A percentile compares a stretch with the other conserved stretches of the same genome.
phyloP scores from a whole-genome alignment of 805 yeast genomes.

The Maudiozyma turicensis region DNA sequence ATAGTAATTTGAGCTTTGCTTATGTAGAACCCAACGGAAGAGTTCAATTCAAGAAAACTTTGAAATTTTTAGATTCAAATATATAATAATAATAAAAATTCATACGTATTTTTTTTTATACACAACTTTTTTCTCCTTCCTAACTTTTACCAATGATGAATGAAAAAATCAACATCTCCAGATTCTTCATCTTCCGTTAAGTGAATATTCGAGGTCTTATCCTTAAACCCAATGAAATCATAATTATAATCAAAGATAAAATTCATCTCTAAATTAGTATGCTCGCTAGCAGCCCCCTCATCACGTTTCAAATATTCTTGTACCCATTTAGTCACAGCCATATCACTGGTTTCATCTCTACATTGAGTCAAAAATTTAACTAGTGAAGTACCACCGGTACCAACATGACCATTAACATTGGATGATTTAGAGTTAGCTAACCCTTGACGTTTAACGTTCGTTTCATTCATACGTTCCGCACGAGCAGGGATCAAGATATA shows the following conservation, averaged over 20 bases:
- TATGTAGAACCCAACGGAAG: constrained; percentile 1
- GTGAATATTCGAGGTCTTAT: background rate
- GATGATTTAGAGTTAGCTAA: background rate
- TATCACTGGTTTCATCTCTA: constrained; percentile 65
- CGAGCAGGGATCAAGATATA: constrained; percentile 74
- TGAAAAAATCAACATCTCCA: constrained; percentile 4
- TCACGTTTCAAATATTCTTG: background rate
- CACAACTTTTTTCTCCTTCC: background rate
- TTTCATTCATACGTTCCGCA: background rate
- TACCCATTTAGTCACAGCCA: constrained; percentile 3
- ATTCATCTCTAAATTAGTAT: constrained; percentile 1
- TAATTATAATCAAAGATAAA: constrained; percentile 2
- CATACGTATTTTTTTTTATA: no score
- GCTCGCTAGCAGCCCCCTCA: background rate
- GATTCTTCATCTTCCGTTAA: constrained; percentile 1
- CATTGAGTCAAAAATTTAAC: constrained; percentile 91
- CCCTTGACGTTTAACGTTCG: background rate
- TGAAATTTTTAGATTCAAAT: background rate
- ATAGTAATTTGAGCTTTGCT: constrained; percentile 1
- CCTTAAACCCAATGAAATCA: constrained; percentile 3
- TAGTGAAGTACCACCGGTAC: constrained; percentile 91
- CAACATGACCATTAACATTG: constrained; percentile 25
- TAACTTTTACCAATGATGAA: constrained; percentile 2
- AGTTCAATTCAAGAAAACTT: constrained; percentile 2
- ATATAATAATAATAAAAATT: background rate